Conservation (phyloP, 2,329 filamentous ascomycete genomes). For the Sporothrix pseudoabietina region DNA sequence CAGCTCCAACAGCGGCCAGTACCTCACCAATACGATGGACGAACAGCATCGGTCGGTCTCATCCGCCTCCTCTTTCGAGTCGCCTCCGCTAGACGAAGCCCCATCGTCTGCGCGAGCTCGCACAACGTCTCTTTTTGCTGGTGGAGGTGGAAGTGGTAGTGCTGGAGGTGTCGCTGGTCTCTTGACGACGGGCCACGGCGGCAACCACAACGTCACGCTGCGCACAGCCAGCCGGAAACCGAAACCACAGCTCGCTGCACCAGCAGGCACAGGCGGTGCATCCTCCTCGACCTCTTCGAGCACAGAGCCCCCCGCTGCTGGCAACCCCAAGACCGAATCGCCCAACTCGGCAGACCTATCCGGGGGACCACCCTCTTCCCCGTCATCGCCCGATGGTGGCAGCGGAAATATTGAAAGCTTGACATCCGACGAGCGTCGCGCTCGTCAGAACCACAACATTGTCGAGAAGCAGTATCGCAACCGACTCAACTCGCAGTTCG, state of each 20-base stretch:
- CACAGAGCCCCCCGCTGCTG: background rate
- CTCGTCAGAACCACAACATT: slow-evolving; percentile 47
- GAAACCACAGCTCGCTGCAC: slow-evolving; percentile 16
- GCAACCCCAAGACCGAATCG: background rate
- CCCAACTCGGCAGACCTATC: background rate
- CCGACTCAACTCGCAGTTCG: slow-evolving; percentile 51
- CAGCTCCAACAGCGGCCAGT: slow-evolving; percentile 2
- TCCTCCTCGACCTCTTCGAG: background rate
- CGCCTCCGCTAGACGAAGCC: background rate
- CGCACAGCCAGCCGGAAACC: slow-evolving; percentile 34
- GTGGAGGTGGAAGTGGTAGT: no score
- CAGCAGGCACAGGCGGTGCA: background rate
- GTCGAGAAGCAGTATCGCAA: slow-evolving; percentile 55
- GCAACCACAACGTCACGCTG: slow-evolving; percentile 34
- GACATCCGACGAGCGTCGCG: slow-evolving; percentile 33
- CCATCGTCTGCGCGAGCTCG: background rate
- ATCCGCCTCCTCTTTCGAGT: slow-evolving; percentile 24
- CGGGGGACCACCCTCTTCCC: background rate
- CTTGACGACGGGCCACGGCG: slow-evolving; percentile 31
- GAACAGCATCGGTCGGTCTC: slow-evolving; percentile 26
- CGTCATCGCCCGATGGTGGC: slow-evolving; percentile 27
- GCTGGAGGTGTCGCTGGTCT: background rate
- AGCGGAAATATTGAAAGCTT: slow-evolving; percentile 26
- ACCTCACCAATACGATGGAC: background rate
- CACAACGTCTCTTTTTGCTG: background rate